These are phyloP conservation scores for Globisporangium camurandrum DNA, from an alignment of 352 stramenopile genomes.

Conservation along the genomic window DNA sequence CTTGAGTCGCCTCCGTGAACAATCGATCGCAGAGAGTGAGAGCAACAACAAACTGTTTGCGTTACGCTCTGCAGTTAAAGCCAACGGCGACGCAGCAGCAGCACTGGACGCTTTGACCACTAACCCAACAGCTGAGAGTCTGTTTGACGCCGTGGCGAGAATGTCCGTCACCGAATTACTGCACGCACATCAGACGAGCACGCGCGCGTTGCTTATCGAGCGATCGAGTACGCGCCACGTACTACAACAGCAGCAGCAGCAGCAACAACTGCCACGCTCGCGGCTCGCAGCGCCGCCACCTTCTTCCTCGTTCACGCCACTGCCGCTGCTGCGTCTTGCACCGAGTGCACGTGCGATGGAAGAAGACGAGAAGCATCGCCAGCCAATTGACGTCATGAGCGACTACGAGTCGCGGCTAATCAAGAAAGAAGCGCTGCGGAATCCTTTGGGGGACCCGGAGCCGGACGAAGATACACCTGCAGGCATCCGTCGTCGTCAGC, in stretches of 20 bases:
- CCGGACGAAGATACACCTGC: conserved; percentile 76
- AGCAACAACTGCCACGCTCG: conserved; percentile 31
- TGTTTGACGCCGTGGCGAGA: conserved; percentile 45
- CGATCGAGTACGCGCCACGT: too few species aligned
- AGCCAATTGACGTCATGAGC: conserved; percentile 85
- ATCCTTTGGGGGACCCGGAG: conserved; percentile 78
- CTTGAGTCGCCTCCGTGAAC: conserved; percentile 64
- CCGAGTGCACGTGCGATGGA: conserved; percentile 53
- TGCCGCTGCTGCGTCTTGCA: conserved; percentile 30
- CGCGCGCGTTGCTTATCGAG: conserved; percentile 46
- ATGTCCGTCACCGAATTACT: conserved; percentile 65
- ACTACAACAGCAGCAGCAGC: too few species aligned
- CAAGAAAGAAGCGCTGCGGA: conserved; percentile 81
- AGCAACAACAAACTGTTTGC: conserved; percentile 76
- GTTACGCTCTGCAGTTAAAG: conserved; percentile 8
- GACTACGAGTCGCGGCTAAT: conserved; percentile 84
- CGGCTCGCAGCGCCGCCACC: conserved; percentile 9
- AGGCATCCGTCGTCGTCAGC: conserved; percentile 59
- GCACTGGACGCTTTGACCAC: conserved; percentile 28
- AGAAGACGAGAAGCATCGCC: conserved; percentile 77
- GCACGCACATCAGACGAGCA: conserved; percentile 38
- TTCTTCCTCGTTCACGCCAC: too few species aligned
- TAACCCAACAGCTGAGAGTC: conserved; percentile 20
- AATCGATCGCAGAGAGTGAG: conserved; percentile 67
- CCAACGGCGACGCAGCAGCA: conserved; percentile 11